Base-by-base conservation (phyloP, 495 filamentous ascomycete species). In the Annulohypoxylon moriforme region DNA sequence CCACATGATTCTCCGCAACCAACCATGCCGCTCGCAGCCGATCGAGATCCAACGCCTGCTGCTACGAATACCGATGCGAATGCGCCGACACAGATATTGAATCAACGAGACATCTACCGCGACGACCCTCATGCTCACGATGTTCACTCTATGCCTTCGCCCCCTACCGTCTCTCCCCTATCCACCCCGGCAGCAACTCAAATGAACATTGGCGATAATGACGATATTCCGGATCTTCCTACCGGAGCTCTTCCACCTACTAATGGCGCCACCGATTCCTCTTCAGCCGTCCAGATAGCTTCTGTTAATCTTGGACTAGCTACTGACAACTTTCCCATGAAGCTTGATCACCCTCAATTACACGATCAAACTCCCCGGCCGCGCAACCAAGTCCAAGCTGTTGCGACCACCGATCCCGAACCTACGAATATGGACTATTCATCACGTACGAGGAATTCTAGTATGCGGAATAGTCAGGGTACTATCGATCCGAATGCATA, bases 121-220 rank as follows among this genome's bases (percentile, higher is more conserved):
- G 63, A 74, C 11, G 71, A 70, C 10, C 34, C 44, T 52, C 62
- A 67, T 11, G 76, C 44, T 52, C 62, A 67, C 16, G 76, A 74
- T 34, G 14, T 67, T n/a, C 20, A 66, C 49, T 73, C 73, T 9
- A 74, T 78, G 72, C 76, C 71, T 0, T 78, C 76, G 20, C 76
- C 76, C 8, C 76, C 76, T 31, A 78, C 76, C 11, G 76, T 78
- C 7, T 78, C 76, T 24, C 76, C 76, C 11, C 61, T 78, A 38
- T 78, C 76, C 33, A 78, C 76, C n/a, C 76, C 76, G 2, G 76
- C 76, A 5, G 76, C 71, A n/a, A 78, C 76, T 0, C 65, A 74
- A 44, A 47, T 74, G 10, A 78, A 78, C 13, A 42, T 76, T 34
- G 74, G 68, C 55, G 76, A 78, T 25, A 73, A 65, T 56, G 66